phyloP scores from a whole-genome alignment of 2,329 filamentous ascomycete species.

The Aphanocladium album region DNA sequence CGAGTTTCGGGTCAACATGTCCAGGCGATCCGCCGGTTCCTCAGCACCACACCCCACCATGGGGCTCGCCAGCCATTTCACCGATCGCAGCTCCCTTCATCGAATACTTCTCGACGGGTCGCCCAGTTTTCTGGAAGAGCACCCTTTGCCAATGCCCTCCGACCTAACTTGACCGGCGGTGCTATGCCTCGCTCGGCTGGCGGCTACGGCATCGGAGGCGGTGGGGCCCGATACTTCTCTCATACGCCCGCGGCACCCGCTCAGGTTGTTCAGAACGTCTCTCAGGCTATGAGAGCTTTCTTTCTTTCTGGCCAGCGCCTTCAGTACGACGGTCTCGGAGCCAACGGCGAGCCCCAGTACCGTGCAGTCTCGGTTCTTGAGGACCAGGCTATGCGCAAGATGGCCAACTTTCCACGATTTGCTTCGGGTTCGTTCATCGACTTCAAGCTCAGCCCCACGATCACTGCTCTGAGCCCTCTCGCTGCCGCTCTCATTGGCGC shows the following conservation, averaged over 20 bases:
- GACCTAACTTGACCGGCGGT: conserved; percentile 88
- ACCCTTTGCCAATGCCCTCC: conserved; percentile 82
- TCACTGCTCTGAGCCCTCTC: conserved; percentile 79
- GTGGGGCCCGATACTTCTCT: conserved; percentile 82
- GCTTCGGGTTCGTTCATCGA: conserved; percentile 77
- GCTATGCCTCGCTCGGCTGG: conserved; percentile 79
- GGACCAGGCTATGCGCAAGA: conserved; percentile 64
- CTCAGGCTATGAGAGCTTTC: conserved; percentile 85
- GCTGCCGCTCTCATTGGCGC: conserved; percentile 48
- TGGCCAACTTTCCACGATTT: conserved; percentile 53
- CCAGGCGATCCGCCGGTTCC: conserved; percentile 45
- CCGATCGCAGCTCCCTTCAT: conserved; percentile 45
- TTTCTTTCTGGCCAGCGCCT: conserved; percentile 86
- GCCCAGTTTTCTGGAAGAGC: conserved; percentile 66
- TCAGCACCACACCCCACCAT: conserved; percentile 35
- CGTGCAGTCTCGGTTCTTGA: conserved; percentile 70
- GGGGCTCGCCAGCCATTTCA: conserved; percentile 31
- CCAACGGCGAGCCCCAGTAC: conserved; percentile 73
- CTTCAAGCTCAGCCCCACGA: conserved; percentile 81
- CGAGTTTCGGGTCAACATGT: conserved; percentile 37
- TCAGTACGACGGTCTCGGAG: conserved; percentile 73
- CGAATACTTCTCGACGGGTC: conserved; percentile 45
- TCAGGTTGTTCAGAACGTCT: conserved; percentile 93
- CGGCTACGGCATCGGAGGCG: conserved; percentile 74
- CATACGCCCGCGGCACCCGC: conserved; percentile 80